Evolutionary conservation across 2,329 filamentous ascomycete species (phyloP).

Genomic region (Clonostachys byssicola): DNA sequence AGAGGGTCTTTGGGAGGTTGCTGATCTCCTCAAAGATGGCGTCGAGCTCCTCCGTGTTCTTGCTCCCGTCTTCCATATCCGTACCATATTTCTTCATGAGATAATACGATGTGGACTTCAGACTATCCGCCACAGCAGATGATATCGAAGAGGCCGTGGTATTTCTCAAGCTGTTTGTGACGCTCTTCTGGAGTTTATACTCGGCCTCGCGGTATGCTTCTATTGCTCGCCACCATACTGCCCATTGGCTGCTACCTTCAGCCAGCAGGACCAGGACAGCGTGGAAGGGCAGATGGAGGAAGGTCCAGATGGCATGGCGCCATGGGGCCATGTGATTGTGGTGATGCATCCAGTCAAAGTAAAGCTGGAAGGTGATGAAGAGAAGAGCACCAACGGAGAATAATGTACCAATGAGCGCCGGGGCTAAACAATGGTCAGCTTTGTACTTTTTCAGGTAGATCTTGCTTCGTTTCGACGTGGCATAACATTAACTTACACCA

Average conservation of each 20-base stretch:
- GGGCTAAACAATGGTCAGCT: constrained; percentile 14
- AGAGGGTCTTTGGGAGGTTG: neutral
- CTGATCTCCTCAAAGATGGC: neutral
- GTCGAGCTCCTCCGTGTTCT: neutral
- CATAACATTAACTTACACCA: too few relatives aligned
- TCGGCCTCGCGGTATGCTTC: neutral
- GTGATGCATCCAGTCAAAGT: constrained; percentile 62
- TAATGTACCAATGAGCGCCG: constrained; percentile 31
- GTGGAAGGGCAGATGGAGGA: constrained; percentile 60
- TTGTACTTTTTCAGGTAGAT: neutral
- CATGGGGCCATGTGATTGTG: constrained; percentile 47
- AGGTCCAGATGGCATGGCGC: constrained; percentile 55
- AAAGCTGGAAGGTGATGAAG: constrained; percentile 40
- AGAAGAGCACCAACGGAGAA: constrained; percentile 31
- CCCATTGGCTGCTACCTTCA: constrained; percentile 44
- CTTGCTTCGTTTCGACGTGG: too few relatives aligned
- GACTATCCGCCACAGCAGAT: neutral
- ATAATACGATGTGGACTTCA: neutral
- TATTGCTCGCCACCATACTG: neutral
- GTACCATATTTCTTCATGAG: neutral
- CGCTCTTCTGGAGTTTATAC: neutral
- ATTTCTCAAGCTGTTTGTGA: neutral
- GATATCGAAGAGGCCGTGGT: neutral
- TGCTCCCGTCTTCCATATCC: neutral
- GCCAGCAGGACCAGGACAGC: constrained; percentile 58